A percentile compares a stretch with the other conserved stretches of the same genome.
These are phyloP conservation scores for Amanita thiersii DNA, from an alignment of 768 basidiomycete species.

Conservation along the genomic window DNA sequence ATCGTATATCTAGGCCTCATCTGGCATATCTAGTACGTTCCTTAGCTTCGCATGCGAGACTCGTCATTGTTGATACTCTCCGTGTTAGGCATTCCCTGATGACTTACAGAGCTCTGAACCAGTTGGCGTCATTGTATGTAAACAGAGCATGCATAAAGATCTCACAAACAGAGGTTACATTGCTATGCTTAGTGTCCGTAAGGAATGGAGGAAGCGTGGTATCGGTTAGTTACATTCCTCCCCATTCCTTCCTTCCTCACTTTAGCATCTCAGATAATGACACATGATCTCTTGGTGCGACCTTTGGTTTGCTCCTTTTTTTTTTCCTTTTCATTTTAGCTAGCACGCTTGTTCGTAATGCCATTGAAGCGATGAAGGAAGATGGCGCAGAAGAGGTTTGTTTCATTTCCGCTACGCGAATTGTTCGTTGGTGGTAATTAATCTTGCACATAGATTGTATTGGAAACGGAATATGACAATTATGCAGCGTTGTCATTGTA, in stretches of 20 bases:
- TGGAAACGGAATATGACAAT: slow-evolving; percentile 97
- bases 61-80: slow-evolving; percentile 1
- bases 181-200: slow-evolving; percentile 91
- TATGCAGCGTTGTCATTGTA: slow-evolving; percentile 81
- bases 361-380: slow-evolving; percentile 77
- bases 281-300: slow-evolving; percentile 37
- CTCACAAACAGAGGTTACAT: slow-evolving; percentile 86
- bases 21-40: slow-evolving; percentile 65
- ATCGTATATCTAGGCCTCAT: slow-evolving; percentile 62
- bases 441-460: slow-evolving; percentile 54
- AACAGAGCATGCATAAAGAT: slow-evolving; percentile 84
- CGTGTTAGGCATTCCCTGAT: slow-evolving; percentile 48
- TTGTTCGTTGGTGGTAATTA: slow-evolving; percentile 4
- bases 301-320: slow-evolving; percentile 23
- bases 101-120: slow-evolving; percentile 39
- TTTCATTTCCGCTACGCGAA: slow-evolving; percentile 10
- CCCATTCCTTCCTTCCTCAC: slow-evolving; percentile 32
- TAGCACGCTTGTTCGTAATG: slow-evolving; percentile 73
- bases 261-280: slow-evolving; percentile 34
- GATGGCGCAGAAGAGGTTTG: slow-evolving; percentile 82
- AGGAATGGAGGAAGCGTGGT: slow-evolving; percentile 79
- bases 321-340: slow-evolving; percentile 44
- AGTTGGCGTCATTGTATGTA: slow-evolving; percentile 93
- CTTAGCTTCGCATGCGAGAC: not conserved
- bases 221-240: slow-evolving; percentile 60